Evolutionary conservation across 306 rosid genomes (phyloP).

Genomic region (apple (Malus domestica)): DNA sequence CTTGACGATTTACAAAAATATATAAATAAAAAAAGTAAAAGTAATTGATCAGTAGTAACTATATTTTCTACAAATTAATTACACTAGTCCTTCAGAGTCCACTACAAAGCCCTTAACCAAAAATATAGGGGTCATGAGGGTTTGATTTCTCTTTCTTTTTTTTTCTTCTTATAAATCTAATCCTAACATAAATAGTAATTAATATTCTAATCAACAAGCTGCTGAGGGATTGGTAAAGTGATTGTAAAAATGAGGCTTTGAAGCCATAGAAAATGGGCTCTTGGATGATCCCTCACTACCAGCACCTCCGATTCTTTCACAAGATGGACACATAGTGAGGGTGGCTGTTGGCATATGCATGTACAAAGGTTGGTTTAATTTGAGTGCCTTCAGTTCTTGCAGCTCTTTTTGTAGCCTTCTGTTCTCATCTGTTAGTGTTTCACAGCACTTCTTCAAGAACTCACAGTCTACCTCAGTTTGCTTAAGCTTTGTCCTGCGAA

Average conservation of each 20-base stretch:
- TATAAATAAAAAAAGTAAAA: constrained; percentile 6
- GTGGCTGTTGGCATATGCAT: constrained; percentile 94
- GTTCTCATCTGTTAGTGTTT: constrained; percentile 82
- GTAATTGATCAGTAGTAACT: constrained; percentile 30
- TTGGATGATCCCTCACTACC: constrained; percentile 35
- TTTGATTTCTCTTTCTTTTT: background rate
- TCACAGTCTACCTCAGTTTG: constrained; percentile 95
- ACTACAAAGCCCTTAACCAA: constrained; percentile 45
- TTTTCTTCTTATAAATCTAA: background rate
- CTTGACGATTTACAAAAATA: constrained; percentile 44
- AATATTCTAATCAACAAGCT: constrained; percentile 46
- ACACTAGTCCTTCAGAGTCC: constrained; percentile 30
- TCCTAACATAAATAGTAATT: background rate
- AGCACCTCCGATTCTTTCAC: constrained; percentile 55
- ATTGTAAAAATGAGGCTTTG: constrained; percentile 60
- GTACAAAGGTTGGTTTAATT: constrained; percentile 55
- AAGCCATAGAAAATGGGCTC: constrained; percentile 55
- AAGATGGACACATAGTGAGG: constrained; percentile 78
- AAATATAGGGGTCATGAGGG: constrained; percentile 42
- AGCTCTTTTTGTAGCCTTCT: constrained; percentile 72
- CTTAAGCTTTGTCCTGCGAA: constrained; percentile 81
- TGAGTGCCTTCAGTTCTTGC: constrained; percentile 73
- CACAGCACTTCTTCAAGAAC: constrained; percentile 85
- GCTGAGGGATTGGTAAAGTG: constrained; percentile 81
- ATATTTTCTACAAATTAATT: constrained; percentile 46